These are phyloP conservation scores for Entoloma clypeatum DNA, from an alignment of 1,284 basidiomycete species.

Conservation along the genomic window DNA sequence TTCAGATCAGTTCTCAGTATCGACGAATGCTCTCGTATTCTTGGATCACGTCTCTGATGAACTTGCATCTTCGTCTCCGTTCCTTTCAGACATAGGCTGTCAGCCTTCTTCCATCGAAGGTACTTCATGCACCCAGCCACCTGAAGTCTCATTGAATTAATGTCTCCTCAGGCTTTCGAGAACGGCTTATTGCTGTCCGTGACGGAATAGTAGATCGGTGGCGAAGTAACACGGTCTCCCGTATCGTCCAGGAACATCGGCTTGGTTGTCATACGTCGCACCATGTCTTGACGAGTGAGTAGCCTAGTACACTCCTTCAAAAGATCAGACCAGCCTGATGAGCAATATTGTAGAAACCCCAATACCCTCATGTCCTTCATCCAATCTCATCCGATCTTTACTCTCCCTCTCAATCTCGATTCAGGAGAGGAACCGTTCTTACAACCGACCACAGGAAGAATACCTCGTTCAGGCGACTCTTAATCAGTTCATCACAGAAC, in stretches of 20 bases:
- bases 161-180: slow-evolving; percentile 37
- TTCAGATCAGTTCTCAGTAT: slow-evolving; percentile 6
- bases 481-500: slow-evolving; percentile 36
- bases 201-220: slow-evolving; percentile 45
- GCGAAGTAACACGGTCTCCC: slow-evolving; percentile 40
- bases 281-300: slow-evolving; percentile 8
- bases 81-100: slow-evolving; percentile 43
- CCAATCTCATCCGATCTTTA: slow-evolving; percentile 50
- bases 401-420: slow-evolving; percentile 51
- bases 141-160: neutral
- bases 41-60: slow-evolving; percentile 23
- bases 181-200: slow-evolving; percentile 35
- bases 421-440: slow-evolving; percentile 47
- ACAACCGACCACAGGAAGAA: slow-evolving; percentile 32
- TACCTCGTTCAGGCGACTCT: slow-evolving; percentile 38
- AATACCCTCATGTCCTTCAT: slow-evolving; percentile 44
- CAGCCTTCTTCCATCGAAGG: slow-evolving; percentile 34
- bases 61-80: slow-evolving; percentile 32
- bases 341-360: slow-evolving; percentile 8
- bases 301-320: neutral
- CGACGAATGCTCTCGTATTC: slow-evolving; percentile 22
- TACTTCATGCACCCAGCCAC: too few species aligned
- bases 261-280: slow-evolving; percentile 17
- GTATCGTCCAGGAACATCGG: slow-evolving; percentile 28
- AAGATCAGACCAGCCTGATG: neutral